Conservation (phyloP, 371 early-diverging fungal species). For the Circinella minor region DNA sequence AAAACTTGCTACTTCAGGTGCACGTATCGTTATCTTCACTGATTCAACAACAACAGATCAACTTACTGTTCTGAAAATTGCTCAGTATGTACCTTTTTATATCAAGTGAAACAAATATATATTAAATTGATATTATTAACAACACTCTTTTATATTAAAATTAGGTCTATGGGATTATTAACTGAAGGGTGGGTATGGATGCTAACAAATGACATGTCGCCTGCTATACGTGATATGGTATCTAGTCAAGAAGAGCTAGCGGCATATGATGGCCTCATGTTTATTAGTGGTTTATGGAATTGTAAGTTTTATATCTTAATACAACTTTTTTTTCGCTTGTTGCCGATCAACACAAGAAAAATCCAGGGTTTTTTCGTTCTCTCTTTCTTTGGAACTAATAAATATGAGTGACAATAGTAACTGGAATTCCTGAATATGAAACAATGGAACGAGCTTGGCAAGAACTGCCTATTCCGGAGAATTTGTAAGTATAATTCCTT, state of each 20-base stretch:
- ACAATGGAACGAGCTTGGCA: slow-evolving; percentile 32
- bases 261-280: slow-evolving; percentile 48
- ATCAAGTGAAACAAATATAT: not conserved
- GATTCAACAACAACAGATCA: slow-evolving; percentile 40
- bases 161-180: slow-evolving; percentile 36
- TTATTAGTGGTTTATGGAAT: slow-evolving; percentile 50
- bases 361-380: not conserved
- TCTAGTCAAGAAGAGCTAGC: slow-evolving; percentile 25
- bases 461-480: slow-evolving; percentile 27
- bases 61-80: slow-evolving; percentile 30
- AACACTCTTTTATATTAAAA: not conserved
- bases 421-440: slow-evolving; percentile 40
- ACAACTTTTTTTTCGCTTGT: too few species aligned
- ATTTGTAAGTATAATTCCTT: slow-evolving; percentile 23
- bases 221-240: slow-evolving; percentile 25
- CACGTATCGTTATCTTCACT: slow-evolving; percentile 40
- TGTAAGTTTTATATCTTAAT: slow-evolving; percentile 23
- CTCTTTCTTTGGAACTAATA: not conserved
- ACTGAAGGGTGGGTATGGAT: slow-evolving; percentile 51
- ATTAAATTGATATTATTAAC: not conserved
- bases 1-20: slow-evolving; percentile 28
- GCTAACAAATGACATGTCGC: slow-evolving; percentile 39
- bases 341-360: not conserved
- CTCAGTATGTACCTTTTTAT: slow-evolving; percentile 26
- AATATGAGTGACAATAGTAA: slow-evolving; percentile 26